Evolutionary conservation across 2,329 filamentous ascomycete genomes (phyloP), one percentile per base, ranked within the genome.

Genomic region (Coniella lustricola): DNA sequence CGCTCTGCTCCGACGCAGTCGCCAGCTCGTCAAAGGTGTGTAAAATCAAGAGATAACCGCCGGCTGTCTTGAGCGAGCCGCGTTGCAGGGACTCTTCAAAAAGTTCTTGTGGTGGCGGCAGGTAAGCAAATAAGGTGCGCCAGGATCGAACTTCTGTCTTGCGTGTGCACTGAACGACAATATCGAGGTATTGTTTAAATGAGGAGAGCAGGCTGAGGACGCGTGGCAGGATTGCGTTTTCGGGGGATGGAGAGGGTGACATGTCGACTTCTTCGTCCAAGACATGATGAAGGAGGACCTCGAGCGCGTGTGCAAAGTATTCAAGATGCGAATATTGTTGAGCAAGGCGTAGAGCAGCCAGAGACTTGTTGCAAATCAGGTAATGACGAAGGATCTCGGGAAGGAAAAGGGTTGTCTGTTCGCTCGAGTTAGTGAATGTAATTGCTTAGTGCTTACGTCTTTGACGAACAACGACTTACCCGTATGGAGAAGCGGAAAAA

Each of bases 71-170:
- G 43, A 98, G 72, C 3, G 85, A 87, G 3, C 88, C 90, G 48
- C 87, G 81, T 55, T 85, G 82, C 9, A 98, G 71, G 4, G 90
- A 91, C 64, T 95, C 88, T 64, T 98, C 91, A 58, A 98, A 98
- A 0, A 98, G 76, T 57, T 93, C 87, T 59, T 90, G 85, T 3
- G 91, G 88, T 1, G 91, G 88, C 1, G 93, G 93, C 1, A 98
- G 75, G 59, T 96, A 90, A 4, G 84, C 82, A 64, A 98, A 98
- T 1, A 98, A 74, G 1, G 93, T 96, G 51, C 86, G 83, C 93
- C 93, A 98, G 48, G 89, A 95, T 34, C 91, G 82, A 7, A 95
- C 82, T 62, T 98, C 93, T 0, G 93, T 98, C 67, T 98, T 98
- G 47, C 93, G 85, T 1, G 93, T 96, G 67, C 93, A 98, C 67